These are phyloP conservation scores for Dendrobium nobile DNA, from an alignment of 106 monocot species.

Conservation along the genomic window DNA sequence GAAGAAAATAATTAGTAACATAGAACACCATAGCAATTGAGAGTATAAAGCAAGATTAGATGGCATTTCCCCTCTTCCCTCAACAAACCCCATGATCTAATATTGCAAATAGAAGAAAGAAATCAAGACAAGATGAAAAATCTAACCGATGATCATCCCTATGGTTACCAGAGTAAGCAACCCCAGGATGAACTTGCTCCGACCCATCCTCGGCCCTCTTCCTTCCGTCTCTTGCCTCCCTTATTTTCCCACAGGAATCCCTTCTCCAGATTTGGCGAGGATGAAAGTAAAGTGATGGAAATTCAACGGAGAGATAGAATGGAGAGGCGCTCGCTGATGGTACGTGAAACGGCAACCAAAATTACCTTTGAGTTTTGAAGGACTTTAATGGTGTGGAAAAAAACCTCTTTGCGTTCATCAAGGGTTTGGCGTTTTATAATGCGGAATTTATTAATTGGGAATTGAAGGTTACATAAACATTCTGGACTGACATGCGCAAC, in stretches of 20 bases:
- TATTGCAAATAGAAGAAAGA: neutral
- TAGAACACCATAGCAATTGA: neutral
- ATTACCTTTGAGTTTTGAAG: too few species aligned
- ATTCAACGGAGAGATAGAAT: too few species aligned
- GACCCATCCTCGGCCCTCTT: neutral
- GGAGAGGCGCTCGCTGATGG: too few species aligned
- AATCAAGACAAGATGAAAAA: neutral
- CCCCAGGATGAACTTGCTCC: slow-evolving; percentile 30
- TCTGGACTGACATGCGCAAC: too few species aligned
- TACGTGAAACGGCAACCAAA: too few species aligned
- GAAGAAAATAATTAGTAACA: neutral
- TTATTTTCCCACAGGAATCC: neutral
- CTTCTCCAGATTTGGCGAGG: neutral
- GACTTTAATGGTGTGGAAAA: too few species aligned
- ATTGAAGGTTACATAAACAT: too few species aligned
- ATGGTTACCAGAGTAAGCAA: slow-evolving; percentile 46
- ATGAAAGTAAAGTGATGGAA: neutral
- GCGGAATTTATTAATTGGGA: too few species aligned
- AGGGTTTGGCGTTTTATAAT: too few species aligned
- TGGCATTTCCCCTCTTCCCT: neutral
- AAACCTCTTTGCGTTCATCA: too few species aligned
- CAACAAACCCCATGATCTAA: neutral
- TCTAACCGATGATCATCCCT: slow-evolving; percentile 45
- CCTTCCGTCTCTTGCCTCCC: neutral
- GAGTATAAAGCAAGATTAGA: neutral